Base-by-base conservation (phyloP, 305 asterid genomes). In the Caryopteris hybrid region DNA sequence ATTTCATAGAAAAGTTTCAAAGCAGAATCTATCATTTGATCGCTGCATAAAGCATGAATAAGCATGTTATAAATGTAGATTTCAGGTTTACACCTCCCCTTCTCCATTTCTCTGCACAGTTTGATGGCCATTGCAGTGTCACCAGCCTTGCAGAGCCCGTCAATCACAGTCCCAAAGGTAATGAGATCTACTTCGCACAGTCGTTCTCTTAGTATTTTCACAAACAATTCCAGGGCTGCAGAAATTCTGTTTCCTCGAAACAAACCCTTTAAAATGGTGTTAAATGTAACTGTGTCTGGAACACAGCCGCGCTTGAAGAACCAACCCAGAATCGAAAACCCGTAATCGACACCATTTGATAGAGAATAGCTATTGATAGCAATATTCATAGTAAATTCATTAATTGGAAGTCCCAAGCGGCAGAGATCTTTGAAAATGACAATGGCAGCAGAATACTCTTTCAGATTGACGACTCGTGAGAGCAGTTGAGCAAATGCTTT, bases 101-200 rank as follows among this genome's bases (percentile, higher is more conserved):
- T 54, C 17, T 60, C 53, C 61, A 70, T 47, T 46, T 3, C 62
- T 25, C 50, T 22, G n/a, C 60, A 33, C 27, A 70, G 13, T 29
- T 61, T 42, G 18, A 48, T 6, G 1, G 62, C 75, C 36, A 38
- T 4, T 2, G 16, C 12, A 38, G 68, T 46, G n/a, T 47, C 18
- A n/a, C 67, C 61, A 11, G 36, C 45, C 31, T 68, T 68, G 43
- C 73, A 46, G 43, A 69, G 67, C 8, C 74, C 74, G 46, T 70
- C 54, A 1, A 70, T 61, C 50, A 60, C 63, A 3, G 20, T 51
- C 51, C 68, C 69, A 10, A 33, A 70, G 1, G 18, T 2, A 3
- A 70, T 34, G 6, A 20, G 41, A 48, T 60, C 8, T 0, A 50
- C 5, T 17, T 61, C 53, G 48, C 69, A 70, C 16, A 60, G 18